phyloP scores from a whole-genome alignment of 179 eudicot genomes.

The Silene vulgaris region DNA sequence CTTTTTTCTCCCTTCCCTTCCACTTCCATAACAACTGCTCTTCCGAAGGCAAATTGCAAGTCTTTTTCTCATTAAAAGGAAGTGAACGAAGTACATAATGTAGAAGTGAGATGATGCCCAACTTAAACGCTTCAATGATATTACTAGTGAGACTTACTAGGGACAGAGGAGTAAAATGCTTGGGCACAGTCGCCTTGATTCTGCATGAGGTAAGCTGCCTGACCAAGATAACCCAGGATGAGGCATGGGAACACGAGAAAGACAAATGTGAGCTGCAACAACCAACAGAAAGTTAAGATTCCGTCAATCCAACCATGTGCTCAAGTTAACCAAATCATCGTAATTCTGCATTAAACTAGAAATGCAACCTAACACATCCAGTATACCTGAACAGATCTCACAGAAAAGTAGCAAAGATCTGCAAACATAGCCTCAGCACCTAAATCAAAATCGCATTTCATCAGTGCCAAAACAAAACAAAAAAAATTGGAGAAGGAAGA shows the following conservation, averaged over 20 bases:
- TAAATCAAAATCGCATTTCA: slow-evolving; percentile 34
- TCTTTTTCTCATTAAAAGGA: neutral
- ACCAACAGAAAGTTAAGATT: slow-evolving; percentile 10
- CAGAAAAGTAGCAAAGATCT: slow-evolving; percentile 96
- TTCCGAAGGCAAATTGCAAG: slow-evolving; percentile 5
- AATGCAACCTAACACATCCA: neutral
- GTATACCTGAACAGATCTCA: slow-evolving; percentile 93
- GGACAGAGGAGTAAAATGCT: slow-evolving; percentile 78
- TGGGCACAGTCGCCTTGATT: slow-evolving; percentile 61
- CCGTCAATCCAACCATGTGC: neutral
- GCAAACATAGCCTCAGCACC: slow-evolving; percentile 99
- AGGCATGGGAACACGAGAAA: slow-evolving; percentile 95
- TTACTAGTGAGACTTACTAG: slow-evolving; percentile 47
- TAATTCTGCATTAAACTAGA: neutral
- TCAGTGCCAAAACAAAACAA: slow-evolving; percentile 12
- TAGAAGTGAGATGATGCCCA: neutral
- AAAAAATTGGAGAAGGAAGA: slow-evolving; percentile 1
- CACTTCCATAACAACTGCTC: neutral
- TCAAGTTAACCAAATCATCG: neutral
- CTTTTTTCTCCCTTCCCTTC: slow-evolving; percentile 9
- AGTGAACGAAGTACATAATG: neutral
- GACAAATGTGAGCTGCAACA: slow-evolving; percentile 83
- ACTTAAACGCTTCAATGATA: neutral
- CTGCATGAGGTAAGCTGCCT: slow-evolving; percentile 93
- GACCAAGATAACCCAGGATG: slow-evolving; percentile 91